Base-by-base conservation (phyloP, 257 asterid genomes). In the Ocimum tenuiflorum region DNA sequence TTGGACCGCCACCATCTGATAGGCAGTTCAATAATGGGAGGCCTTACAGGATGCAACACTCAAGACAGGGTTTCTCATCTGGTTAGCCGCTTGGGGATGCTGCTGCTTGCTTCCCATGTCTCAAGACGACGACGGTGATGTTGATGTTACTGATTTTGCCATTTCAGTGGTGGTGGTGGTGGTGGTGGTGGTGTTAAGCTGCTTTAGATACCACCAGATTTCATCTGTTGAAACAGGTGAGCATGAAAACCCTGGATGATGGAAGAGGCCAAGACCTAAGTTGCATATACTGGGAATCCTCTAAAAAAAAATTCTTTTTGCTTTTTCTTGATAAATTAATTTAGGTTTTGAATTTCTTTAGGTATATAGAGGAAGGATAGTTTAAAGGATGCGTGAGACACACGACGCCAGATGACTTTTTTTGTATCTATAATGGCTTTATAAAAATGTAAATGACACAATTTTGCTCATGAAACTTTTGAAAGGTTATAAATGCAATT, bases 1-100 rank as follows among this genome's bases (percentile, higher is more conserved):
- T 94, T 46, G 99, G 99, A 38, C 95, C 97, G 29, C 91, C 91
- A n/a, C 99, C 95, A 29, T 63, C 84, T 10, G 91, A 89, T 22
- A 84, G 87, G 74, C 89, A 85, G 35, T 77, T 75, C 52, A 72
- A 73, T 68, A 94, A 81, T 48, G 96, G 88, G 75, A 85, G 96
- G 83, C 82, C 95, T 72, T 82, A 77, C 81, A 82, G 92, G 72
- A 67, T 52, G 57, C 88, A 82, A 65, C 89, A 78, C 63, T 72
- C 89, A 12, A 81, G 84, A 73, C 87, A 76, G 68, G 83, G 95
- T 69, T 91, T 82, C 78, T 77, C 91, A 12, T 78, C 90, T 17
- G 88, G 90, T 70, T 89, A 85, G 73, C 75, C 65, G 27, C 31
- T 23, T 43, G 72, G 9, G 49, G 29, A 68, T 58, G 73, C 43